A percentile compares a stretch with the other conserved stretches of the same genome.
These are phyloP conservation scores for Acer saccharum DNA, from an alignment of 345 rosid genomes.

Conservation along the genomic window DNA sequence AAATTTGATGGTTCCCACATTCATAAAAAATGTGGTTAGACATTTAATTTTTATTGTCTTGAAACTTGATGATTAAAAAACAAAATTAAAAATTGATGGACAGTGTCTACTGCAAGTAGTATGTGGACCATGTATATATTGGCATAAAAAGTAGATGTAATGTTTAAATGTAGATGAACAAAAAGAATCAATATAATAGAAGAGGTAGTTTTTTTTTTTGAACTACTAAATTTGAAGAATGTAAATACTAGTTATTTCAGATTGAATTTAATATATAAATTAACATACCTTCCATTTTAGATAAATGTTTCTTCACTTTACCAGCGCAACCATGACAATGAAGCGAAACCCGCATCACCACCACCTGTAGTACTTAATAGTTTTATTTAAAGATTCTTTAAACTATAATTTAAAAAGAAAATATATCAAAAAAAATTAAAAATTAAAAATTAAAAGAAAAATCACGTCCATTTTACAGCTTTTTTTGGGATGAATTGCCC, in stretches of 20 bases:
- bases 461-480: too few relatives aligned
- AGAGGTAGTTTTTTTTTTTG: neutral
- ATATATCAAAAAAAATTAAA: too few relatives aligned
- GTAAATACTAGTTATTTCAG: too few relatives aligned
- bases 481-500: too few relatives aligned
- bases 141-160: neutral
- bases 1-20: too few relatives aligned
- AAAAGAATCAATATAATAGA: neutral
- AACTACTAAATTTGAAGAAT: too few relatives aligned
- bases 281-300: slow-evolving; percentile 68
- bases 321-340: slow-evolving; percentile 85
- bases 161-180: neutral
- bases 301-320: slow-evolving; percentile 63
- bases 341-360: slow-evolving; percentile 64
- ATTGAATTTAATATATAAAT: too few relatives aligned
- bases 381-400: neutral
- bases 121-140: neutral
- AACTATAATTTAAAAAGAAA: too few relatives aligned
- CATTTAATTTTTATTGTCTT: neutral
- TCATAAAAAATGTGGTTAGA: neutral
- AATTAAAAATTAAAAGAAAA: too few relatives aligned
- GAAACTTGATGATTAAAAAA: too few relatives aligned
- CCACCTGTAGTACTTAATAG: slow-evolving; percentile 41
- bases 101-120: neutral
- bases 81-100: neutral